Evolutionary conservation across 495 filamentous ascomycete species (phyloP), one percentile per base, ranked within the genome.

Genomic region (Chaetomium cochliodes): DNA sequence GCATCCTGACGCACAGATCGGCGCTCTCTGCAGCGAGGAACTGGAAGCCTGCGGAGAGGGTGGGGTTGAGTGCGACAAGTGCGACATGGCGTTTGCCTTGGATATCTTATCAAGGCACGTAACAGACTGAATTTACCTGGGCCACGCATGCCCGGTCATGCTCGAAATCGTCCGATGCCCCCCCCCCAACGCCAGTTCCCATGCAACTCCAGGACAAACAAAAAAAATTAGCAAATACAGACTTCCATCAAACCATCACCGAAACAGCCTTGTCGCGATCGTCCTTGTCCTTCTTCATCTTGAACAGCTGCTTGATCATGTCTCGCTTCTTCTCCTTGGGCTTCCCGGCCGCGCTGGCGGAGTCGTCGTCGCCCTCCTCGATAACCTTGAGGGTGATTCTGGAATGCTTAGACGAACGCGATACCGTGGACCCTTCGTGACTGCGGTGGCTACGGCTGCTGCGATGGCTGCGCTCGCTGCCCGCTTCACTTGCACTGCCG

Each of bases 301-400:
- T 80, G 64, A 87, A 86, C 55, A 87, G 58, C 26, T 75, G 62
- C 65, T 81, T 79, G 7, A 79, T 76, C 76, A 84, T 81, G 69
- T 80, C 84, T 61, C 78, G 74, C 73, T 84, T 82, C 68, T 78
- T 77, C 74, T 84, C 81, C 68, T 77, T 79, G 13, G 71, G 72
- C 42, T 63, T 69, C 33, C 54, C n/a, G 58, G 56, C 20, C 71
- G 60, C 42, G 70, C 59, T 49, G 0, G 20, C 58, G 1, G 39
- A 69, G 1, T 76, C 77, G 44, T 74, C 74, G 12, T 71, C 74
- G 28, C 68, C 70, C 20, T 76, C 73, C 41, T 76, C 73, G 50
- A 76, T 69, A 22, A 65, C 66, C 65, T 71, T 74, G 16, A 72
- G 28, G 22, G 22, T 15, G 18, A 50, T 28, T 26, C 11, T 55